Evolutionary conservation across 1,284 basidiomycete genomes (phyloP), one percentile per base, ranked within the genome.

Genomic region (Ustilago crameri): DNA sequence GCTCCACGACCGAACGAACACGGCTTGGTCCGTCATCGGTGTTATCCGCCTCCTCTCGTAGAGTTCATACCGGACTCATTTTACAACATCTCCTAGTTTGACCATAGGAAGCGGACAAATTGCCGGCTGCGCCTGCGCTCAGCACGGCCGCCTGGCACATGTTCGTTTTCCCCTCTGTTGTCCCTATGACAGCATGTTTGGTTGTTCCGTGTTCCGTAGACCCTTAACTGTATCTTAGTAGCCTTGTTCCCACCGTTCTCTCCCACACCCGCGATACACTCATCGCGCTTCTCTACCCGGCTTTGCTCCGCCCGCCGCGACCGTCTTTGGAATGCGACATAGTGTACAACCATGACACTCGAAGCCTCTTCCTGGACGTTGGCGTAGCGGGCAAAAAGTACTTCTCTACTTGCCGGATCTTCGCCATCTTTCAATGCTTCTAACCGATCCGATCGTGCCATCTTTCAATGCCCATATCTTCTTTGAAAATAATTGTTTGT

Each of bases 161-260:
- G 10, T 37, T 48, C 27, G 40, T 14, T 41, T 51, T 20, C 24
- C 27, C 9, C 41, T 42, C 51, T 30, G 24, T 30, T 24, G 23
- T 47, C 30, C 9, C 22, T 22, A 22, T 30, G 3, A n/a, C 20
- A 2, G 12, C 41, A 10, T 12, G n/a, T 35, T 40, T 37, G 40
- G 26, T 27, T 51, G 51, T 38, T 30, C 37, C 35, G 15, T 43
- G 40, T 38, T 49, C 24, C 22, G 49, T 51, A 41, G 38, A 51
- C 38, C 38, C 38, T 38, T 37, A 22, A 67, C 64, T 67, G 64
- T 67, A 67, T 67, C 57, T 57, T 61, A 56, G 53, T 47, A 56
- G 44, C 41, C 47, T 9, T 59, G 37, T 44, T 15, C 41, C 35
- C 34, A 30, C 30, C 30, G 30, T 30, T 5, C 12, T 22, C 18